These are phyloP conservation scores for Ophioceras dolichostomum DNA, from an alignment of 2,329 filamentous ascomycete species.

Conservation along the genomic window DNA sequence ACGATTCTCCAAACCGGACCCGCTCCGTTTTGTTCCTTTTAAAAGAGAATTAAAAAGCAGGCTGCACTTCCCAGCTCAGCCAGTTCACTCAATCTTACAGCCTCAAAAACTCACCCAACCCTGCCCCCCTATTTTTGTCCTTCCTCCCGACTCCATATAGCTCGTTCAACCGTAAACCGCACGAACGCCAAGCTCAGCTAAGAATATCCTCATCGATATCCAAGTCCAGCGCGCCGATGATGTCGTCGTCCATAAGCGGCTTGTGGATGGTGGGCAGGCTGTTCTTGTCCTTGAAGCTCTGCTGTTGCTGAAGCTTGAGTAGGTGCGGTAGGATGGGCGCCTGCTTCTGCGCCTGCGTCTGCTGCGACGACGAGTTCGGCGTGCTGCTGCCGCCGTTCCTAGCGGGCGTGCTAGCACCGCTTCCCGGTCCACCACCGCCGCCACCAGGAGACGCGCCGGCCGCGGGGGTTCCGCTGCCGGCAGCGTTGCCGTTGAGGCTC, in stretches of 20 bases:
- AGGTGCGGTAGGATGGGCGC: constrained; percentile 37
- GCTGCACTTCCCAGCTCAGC: too few species aligned
- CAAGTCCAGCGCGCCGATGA: constrained; percentile 79
- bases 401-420: constrained; percentile 37
- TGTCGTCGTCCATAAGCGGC: constrained; percentile 79
- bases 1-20: too few species aligned
- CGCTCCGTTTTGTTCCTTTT: too few species aligned
- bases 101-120: not conserved
- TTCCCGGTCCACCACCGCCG: too few species aligned
- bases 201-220: constrained; percentile 81
- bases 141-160: too few species aligned
- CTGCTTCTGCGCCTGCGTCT: constrained; percentile 27
- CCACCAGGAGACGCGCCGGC: too few species aligned
- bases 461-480: constrained; percentile 14
- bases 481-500: constrained; percentile 34
- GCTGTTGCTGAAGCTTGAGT: constrained; percentile 40
- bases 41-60: too few species aligned
- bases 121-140: too few species aligned
- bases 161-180: too few species aligned
- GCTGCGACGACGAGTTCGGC: constrained; percentile 35
- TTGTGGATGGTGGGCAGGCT: constrained; percentile 60
- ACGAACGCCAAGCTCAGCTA: too few species aligned
- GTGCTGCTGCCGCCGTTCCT: constrained; percentile 20
- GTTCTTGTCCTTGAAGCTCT: constrained; percentile 37
- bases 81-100: too few species aligned